Base-by-base conservation (phyloP, 2,329 filamentous ascomycete genomes). In the Xylaria sp. region DNA sequence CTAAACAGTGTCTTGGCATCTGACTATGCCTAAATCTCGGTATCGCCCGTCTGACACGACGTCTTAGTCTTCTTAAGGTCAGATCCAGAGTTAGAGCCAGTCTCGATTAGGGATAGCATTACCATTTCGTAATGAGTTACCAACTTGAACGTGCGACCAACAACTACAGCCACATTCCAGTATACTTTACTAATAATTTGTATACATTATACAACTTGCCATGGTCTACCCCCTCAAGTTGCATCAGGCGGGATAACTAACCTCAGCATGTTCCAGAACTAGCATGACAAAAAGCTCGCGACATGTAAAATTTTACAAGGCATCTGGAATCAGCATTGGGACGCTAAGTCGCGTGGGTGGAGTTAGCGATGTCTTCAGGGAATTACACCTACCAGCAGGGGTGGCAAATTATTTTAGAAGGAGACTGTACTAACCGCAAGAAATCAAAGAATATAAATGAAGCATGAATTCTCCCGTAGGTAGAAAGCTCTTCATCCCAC, bases 371-470 rank as follows among this genome's bases (percentile, higher is more conserved):
- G 10, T 8, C 12, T 20, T 49, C 33, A 51, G 18, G 57, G 36
- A 51, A 41, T 13, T 23, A n/a, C 23, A 31, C 28, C 28, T 46
- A n/a, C 18, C n/a, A 55, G 56, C 48, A 66, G 39, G 57, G 57
- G 25, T 49, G 25, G 64, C 3, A 23, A 18, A 18, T 57, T 62
- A 62, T 56, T 6, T 1, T 1, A 18, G 13, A 15, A 33, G 43
- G 3, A 48, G 23, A 41, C 10, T 18, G 2, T 1, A 10, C 54
- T 6, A 36, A n/a, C 6, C 5, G 18, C 4, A 49, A 51, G 18
- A 20, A 33, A 41, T 31, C 33, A 20, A 62, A 12, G 51, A 62
- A 60, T 39, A 69, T 67, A 69, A 67, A 69, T 69, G 64, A 20
- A 18, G 25, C 23, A 33, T 20, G 36, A 68, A 54, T 13, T 55